Evolutionary conservation across 1,284 basidiomycete genomes (phyloP), one percentile per base, ranked within the genome.

Genomic region (Schizopora paradoxa): DNA sequence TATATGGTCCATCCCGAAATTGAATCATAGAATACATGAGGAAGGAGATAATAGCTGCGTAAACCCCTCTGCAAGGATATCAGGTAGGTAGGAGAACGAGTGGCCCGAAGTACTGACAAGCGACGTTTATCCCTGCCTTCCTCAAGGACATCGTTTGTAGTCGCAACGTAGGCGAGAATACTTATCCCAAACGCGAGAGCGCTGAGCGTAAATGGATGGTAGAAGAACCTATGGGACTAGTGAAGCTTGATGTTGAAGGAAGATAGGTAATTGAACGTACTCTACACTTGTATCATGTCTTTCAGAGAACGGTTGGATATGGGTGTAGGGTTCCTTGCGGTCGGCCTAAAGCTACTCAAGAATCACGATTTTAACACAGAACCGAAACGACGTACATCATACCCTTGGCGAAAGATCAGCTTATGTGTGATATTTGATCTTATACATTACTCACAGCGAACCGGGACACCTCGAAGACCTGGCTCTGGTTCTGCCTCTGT

Each of bases 1-100:
- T 71, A 58, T 82, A 86, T 21, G 87, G 87, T 0, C 87, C 87
- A 60, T 91, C 87, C 46, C 87, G 82, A 60, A 90, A 90, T 57
- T 91, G 88, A 36, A 91, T 71, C 74, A 86, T 84, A 23, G 84
- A 85, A 63, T 90, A 91, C 45, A 79, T 64, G 44, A 89, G 69
- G 62, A 89, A 89, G 37, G 80, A 73, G 14, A 70, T 71, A 39
- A 85, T 68, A 11, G 79, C 73, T 47, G 86, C 87, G 55, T 85
- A 86, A 44, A 76, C 69, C 31, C 86, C 85, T 49, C 84, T 86
- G 55, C 31, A 44, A 37, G 2, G 33, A 54, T 11, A 32, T 11
- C 21, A 29, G 18, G 6, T 10, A 8, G 18, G 19, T 6, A 35
- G 29, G 22, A 33, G 29, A 33, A 7, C 33, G 13, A n/a, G 13